Evolutionary conservation across 441 rosid species (phyloP), one percentile per base, ranked within the genome.

Genomic region (Bocquillonia castaneifolia): DNA sequence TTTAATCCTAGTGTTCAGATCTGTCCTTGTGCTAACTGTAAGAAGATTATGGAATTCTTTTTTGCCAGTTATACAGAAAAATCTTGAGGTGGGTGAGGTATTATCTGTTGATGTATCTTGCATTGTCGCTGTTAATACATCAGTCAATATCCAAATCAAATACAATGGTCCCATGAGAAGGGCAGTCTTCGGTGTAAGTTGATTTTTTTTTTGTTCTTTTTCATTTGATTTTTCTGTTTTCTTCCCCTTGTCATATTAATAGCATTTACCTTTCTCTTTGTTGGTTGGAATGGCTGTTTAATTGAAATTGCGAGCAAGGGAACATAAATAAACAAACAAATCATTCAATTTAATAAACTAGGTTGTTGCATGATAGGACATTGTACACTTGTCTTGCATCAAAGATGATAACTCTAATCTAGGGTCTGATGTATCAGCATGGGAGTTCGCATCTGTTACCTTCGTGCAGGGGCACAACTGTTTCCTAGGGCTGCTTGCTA

Each of bases 51-150:
- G 63, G 44, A 10, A 44, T 74, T 48, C 37, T 32, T 65, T 44
- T 81, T 70, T 75, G 73, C 72, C 72, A 94, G 99, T 90, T 79
- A 86, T 89, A 70, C 98, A 94, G 88, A 94, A 92, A 82, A 87
- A 80, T 72, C 95, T 94, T 13, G 99, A 94, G 84, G 92, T 86
- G 22, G 97, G 91, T 52, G 99, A 94, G 82, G 86, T 83, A 62
- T 79, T 94, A 70, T 77, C 89, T 54, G 97, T 88, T 54, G 98
- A 94, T 15, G 83, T 92, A 15, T 82, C 91, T 67, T 88, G 99
- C 85, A 85, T 94, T 72, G 95, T 82, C 0, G 98, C 94, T 36
- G 75, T 94, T 68, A 92, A 93, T 72, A 67, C 85, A 63, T 78
- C 93, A 0, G 83, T 94, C 42, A 82, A 85, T 70, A 85, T 88